Evolutionary conservation across 768 basidiomycete species (phyloP), one percentile per base, ranked within the genome.

Genomic region (Collybia sp.): DNA sequence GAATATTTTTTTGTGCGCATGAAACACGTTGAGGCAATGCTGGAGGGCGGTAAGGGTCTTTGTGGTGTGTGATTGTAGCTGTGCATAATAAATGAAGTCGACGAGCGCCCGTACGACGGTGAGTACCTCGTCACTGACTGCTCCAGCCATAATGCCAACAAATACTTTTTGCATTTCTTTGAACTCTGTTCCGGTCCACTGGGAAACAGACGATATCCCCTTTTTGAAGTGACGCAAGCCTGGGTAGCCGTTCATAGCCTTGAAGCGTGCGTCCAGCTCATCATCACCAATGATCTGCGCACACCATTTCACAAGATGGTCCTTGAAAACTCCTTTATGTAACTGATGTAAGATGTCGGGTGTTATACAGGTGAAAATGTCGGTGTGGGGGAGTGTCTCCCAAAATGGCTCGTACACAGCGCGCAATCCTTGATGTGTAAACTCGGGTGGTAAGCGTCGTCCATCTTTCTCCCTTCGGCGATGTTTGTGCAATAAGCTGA

Each of bases 341-440:
- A 77, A 57, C 50, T 76, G 72, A 50, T 76, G 73, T 11, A 77
- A 65, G 18, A 74, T 40, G 58, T 74, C 59, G 13, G 68, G 64
- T 1, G 66, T 70, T 25, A 77, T 48, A 13, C 48, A 60, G 0
- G 30, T 0, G 52, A 68, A 71, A 30, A 76, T 75, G 46, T 74
- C 50, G 45, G 46, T 48, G 50, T 65, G 55, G 0, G 69, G 71
- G 10, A 76, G 50, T 32, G 69, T 52, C 1, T 36, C 40, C 73
- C 73, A 75, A 50, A 73, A 75, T n/a, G 71, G 74, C 8, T 39
- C 15, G 16, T 58, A 18, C 12, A 46, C 20, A 45, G 43, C 44
- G 44, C 48, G 46, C 6, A 60, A 38, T 1, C 47, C 42, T 6
- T 50, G 38, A 15, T 45, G 33, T 31, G 52, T 50, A 53, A 60